Evolutionary conservation across 2,329 filamentous ascomycete genomes (phyloP), one percentile per base, ranked within the genome.

Genomic region (Stagonosporopsis rhizophila): DNA sequence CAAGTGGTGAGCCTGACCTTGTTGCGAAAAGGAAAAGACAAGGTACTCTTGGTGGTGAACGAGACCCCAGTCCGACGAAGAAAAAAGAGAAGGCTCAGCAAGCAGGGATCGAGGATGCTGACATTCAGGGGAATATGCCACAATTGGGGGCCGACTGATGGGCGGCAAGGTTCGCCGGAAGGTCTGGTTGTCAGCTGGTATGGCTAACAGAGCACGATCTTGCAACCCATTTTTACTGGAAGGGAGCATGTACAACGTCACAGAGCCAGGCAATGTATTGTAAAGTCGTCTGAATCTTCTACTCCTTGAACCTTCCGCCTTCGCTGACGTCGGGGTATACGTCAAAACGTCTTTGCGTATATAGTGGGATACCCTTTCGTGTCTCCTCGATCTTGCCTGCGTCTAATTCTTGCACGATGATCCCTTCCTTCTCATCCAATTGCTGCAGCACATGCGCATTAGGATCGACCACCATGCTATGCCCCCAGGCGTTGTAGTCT

Each of bases 311-410:
- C 27, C 66, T 75, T 54, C 82, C 79, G 1, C 85, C 88, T 68
- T 85, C 77, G 69, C 87, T 92, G 28, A 99, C 87, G 81, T 99
- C 93, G 0, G 92, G 90, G 76, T 99, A 99, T 19, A 99, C 89
- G 76, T 99, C 95, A 74, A 96, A 99, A 64, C 95, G 83, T 69
- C 95, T 84, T 82, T 99, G 95, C 17, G 83, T 84, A 68, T 88
- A 87, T 49, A 98, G 81, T 2, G 95, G 95, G 65, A 99, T 96
- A 6, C 89, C 89, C 75, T 85, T 91, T 59, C 62, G 72, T 28
- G 70, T 70, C 59, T 77, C 69, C 30, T 69, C 74, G 30, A 83
- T 81, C 38, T 74, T 75, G 3, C 73, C 72, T 15, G 73, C 72
- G 48, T 76, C 77, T 50, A 85, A 62, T 19, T 79, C 75, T 59